These are phyloP conservation scores for Suillus plorans DNA, from an alignment of 768 basidiomycete species.

Conservation along the genomic window DNA sequence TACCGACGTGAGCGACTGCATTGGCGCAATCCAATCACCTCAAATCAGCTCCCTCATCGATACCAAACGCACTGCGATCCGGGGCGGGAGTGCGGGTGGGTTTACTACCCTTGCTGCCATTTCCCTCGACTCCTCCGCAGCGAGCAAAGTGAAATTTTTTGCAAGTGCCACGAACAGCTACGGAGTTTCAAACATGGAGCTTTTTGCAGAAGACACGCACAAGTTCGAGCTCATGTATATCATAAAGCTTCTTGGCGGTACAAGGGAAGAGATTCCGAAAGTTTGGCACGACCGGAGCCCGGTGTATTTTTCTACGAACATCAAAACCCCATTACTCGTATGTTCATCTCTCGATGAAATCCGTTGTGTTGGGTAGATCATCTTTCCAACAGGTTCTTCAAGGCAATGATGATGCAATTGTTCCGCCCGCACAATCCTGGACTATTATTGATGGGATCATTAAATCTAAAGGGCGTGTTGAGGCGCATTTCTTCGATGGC, in stretches of 20 bases:
- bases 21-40: slow-evolving; percentile 44
- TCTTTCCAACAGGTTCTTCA: slow-evolving; percentile 55
- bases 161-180: slow-evolving; percentile 69
- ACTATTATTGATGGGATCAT: neutral
- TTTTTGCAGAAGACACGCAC: slow-evolving; percentile 63
- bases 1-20: slow-evolving; percentile 65
- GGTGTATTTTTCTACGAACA: slow-evolving; percentile 58
- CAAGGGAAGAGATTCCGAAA: slow-evolving; percentile 48
- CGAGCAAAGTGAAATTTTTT: slow-evolving; percentile 53
- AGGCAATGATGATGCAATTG: slow-evolving; percentile 60
- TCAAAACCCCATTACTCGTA: slow-evolving; percentile 63
- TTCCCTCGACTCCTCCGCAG: slow-evolving; percentile 48
- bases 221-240: slow-evolving; percentile 67
- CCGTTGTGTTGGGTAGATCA: slow-evolving; percentile 4
- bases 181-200: slow-evolving; percentile 64
- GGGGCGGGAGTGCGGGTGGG: slow-evolving; percentile 74
- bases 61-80: slow-evolving; percentile 59
- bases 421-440: slow-evolving; percentile 62
- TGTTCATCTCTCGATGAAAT: slow-evolving; percentile 35
- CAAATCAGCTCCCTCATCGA: slow-evolving; percentile 55
- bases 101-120: slow-evolving; percentile 58
- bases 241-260: slow-evolving; percentile 62
- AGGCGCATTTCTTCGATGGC: slow-evolving; percentile 41
- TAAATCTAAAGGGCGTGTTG: slow-evolving; percentile 18
- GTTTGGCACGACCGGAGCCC: slow-evolving; percentile 63